Base-by-base conservation (phyloP, 306 rosid species). In the Quillaja saponaria region DNA sequence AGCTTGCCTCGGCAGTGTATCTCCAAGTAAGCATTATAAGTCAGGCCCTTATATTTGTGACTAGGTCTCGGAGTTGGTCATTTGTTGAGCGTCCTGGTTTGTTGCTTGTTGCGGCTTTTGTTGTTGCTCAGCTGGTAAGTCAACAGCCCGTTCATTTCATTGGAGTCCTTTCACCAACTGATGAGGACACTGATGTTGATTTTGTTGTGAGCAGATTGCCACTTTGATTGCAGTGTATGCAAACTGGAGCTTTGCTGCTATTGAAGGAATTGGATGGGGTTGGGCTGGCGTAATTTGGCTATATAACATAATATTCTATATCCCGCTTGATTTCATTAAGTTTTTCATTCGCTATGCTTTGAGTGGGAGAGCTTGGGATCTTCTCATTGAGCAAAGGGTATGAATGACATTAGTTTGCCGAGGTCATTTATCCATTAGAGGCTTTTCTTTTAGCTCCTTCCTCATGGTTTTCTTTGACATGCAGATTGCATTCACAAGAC, bases 221-320 rank as follows among this genome's bases (percentile, higher is more conserved):
- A 92, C 98, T 51, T 78, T 92, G 80, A 88, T 92, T 47, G 96
- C 98, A 0, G 96, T 92, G 16, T 92, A 92, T 55, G 98, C 98
- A 46, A 92, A 60, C 63, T 92, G 98, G 98, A 70, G 87, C 57
- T 92, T 92, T 63, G 96, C 98, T 38, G 95, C 96, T 10, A 92
- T 92, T 64, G 88, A 92, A 80, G 98, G 98, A 64, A 92, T 92
- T 15, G 98, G 98, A 21, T 92, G 98, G 98, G 96, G 98, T 57
- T 92, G 98, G 98, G 98, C 98, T 51, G 98, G 98, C 64, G 96
- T 92, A 1, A 84, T 92, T 67, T 92, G 98, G 98, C 82, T 92
- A 4, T 92, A 88, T 70, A 92, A 92, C 82, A 62, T 92, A 9
- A 71, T 92, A 68, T 82, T 83, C 74, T 92, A 92, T 75, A 58